Evolutionary conservation across 2,329 filamentous ascomycete genomes (phyloP).

Genomic region (Phaeosphaeria sp.): DNA sequence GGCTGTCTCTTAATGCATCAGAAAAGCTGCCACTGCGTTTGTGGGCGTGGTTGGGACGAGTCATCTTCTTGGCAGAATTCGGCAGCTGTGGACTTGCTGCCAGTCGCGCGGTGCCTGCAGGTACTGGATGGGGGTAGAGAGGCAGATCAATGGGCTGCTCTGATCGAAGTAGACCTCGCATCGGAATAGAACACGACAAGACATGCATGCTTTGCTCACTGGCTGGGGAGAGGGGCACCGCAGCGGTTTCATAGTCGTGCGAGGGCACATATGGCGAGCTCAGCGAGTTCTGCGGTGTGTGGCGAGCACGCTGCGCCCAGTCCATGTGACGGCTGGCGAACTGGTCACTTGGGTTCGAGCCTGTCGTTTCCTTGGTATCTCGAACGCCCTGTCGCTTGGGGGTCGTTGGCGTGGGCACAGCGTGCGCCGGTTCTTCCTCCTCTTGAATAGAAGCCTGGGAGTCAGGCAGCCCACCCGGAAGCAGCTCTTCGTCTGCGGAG

Average conservation of each 20-base stretch:
- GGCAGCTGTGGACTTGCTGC: slow-evolving; percentile 38
- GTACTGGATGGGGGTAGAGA: slow-evolving; percentile 48
- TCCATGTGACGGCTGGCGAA: slow-evolving; percentile 48
- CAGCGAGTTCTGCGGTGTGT: slow-evolving; percentile 47
- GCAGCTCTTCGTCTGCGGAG: slow-evolving; percentile 70
- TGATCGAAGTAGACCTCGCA: slow-evolving; percentile 47
- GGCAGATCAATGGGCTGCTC: slow-evolving; percentile 48
- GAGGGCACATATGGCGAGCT: slow-evolving; percentile 44
- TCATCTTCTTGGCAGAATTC: slow-evolving; percentile 31
- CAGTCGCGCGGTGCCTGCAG: slow-evolving; percentile 36
- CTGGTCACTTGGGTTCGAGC: slow-evolving; percentile 47
- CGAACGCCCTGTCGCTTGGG: slow-evolving; percentile 33
- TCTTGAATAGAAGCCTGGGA: slow-evolving; percentile 19
- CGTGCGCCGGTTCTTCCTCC: slow-evolving; percentile 25
- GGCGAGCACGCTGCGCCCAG: slow-evolving; percentile 45
- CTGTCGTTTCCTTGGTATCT: slow-evolving; percentile 42
- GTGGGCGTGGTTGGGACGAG: slow-evolving; percentile 59
- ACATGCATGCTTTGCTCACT: slow-evolving; percentile 63
- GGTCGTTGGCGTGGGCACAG: slow-evolving; percentile 25
- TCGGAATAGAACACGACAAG: slow-evolving; percentile 66
- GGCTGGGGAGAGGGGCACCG: slow-evolving; percentile 52
- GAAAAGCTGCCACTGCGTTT: slow-evolving; percentile 88
- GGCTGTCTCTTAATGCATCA: slow-evolving; percentile 78
- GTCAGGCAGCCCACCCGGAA: slow-evolving; percentile 74
- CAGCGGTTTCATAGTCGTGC: slow-evolving; percentile 36